These are phyloP conservation scores for Syncephalastrum racemosum DNA, from an alignment of 371 early-diverging fungal species.

Conservation along the genomic window DNA sequence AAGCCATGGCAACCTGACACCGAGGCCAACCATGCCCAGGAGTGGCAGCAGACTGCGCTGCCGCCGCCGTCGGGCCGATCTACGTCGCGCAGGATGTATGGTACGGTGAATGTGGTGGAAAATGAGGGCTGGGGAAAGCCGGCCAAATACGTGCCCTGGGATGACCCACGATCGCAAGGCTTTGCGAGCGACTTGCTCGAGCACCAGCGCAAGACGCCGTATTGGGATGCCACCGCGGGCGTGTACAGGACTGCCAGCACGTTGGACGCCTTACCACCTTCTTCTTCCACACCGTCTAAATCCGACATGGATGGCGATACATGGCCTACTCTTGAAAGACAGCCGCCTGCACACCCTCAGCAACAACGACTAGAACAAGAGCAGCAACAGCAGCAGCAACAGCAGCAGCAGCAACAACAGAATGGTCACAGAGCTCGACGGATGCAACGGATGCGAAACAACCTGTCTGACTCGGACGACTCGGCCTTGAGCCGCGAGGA, in stretches of 20 bases:
- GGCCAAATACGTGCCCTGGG: slow-evolving; percentile 28
- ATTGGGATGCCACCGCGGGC: slow-evolving; percentile 25
- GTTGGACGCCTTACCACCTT: not conserved
- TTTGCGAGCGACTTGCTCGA: slow-evolving; percentile 36
- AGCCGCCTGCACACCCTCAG: not conserved
- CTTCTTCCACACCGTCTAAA: not conserved
- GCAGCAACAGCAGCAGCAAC: slow-evolving; percentile 2
- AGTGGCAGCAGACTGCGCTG: slow-evolving; percentile 16
- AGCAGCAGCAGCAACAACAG: not conserved
- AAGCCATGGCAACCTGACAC: slow-evolving; percentile 14
- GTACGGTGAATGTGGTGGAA: slow-evolving; percentile 1
- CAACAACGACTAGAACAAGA: not conserved
- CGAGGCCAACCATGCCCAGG: slow-evolving; percentile 2
- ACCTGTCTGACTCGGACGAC: no score
- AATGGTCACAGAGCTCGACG: no score
- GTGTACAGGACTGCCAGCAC: slow-evolving; percentile 14
- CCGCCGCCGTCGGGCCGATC: not conserved
- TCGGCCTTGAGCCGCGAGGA: no score
- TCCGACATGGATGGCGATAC: not conserved
- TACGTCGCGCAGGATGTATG: not conserved
- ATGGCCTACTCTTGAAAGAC: not conserved
- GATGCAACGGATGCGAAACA: no score
- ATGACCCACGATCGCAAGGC: slow-evolving; percentile 35
- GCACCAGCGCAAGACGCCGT: slow-evolving; percentile 32
- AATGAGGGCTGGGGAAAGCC: slow-evolving; percentile 44